Base-by-base conservation (phyloP, 2,329 filamentous ascomycete genomes). In the Cryoendolithus antarcticus region DNA sequence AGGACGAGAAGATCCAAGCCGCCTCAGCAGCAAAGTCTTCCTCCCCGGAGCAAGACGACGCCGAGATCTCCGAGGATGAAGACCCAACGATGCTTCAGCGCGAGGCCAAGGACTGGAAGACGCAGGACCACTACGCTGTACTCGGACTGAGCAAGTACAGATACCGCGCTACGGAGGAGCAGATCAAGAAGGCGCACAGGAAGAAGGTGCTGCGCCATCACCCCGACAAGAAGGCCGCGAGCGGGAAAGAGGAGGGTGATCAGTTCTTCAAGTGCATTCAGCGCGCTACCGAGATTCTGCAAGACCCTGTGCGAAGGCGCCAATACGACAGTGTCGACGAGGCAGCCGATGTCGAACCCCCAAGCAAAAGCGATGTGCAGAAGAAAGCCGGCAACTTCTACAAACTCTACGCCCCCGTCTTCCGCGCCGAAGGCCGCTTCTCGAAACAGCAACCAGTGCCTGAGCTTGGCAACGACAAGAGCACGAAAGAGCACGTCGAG, bases 221-320 rank as follows among this genome's bases (percentile, higher is more conserved):
- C 66, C 91, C 91, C 46, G 91, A 98, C 65, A 98, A 98, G 80
- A 93, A 93, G 71, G 91, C 93, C 10, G 91, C 91, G 21, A 75
- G 80, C 35, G 91, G 91, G 45, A 75, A 77, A 55, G 75, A 77
- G 52, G 88, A 96, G 56, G 89, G 95, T 65, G 91, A 98, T 64
- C 85, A 83, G 63, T 98, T 98, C 74, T 98, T 98, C 82, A 98
- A 98, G 75, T 98, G 93, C 66, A 98, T 98, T 63, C 93, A 98
- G 63, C 95, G 95, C 66, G 91, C 91, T 42, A 89, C 82, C 54
- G 91, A 98, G 57, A 75, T 96, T 38, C 82, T 98, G 11, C 75
- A 86, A 40, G 91, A 98, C 69, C 91, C 91, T 37, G 72, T 80
- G 62, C 93, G 86, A 70, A 84, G 91, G 46, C 80, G 88, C 43